These are phyloP conservation scores for Paramecium caudatum DNA, from an alignment of 73 alveolate genomes.

Conservation along the genomic window DNA sequence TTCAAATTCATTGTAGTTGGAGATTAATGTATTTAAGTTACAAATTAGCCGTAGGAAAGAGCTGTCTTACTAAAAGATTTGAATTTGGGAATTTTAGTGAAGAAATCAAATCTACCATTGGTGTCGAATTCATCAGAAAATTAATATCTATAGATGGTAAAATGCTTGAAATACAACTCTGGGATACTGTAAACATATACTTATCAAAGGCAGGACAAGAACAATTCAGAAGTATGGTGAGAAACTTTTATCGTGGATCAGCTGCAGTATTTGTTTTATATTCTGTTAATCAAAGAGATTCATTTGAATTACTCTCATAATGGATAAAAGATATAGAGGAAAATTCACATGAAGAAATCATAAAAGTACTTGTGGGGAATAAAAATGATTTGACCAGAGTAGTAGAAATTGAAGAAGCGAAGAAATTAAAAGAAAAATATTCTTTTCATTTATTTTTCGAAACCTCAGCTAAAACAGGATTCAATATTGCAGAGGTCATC, in stretches of 20 bases:
- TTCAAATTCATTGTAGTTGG: slow-evolving; percentile 56
- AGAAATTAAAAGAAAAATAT: slow-evolving; percentile 6
- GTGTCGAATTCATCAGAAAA: slow-evolving; percentile 45
- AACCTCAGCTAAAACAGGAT: slow-evolving; percentile 65
- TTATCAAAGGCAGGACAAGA: slow-evolving; percentile 57
- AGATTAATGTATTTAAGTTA: slow-evolving; percentile 25
- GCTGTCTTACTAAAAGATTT: neutral
- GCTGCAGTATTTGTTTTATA: slow-evolving; percentile 49
- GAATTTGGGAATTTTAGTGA: neutral
- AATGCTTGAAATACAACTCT: slow-evolving; percentile 28
- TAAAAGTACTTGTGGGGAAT: slow-evolving; percentile 50
- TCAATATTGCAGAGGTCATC: neutral
- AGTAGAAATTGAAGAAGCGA: slow-evolving; percentile 30
- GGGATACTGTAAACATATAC: slow-evolving; percentile 49
- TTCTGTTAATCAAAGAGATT: slow-evolving; percentile 10
- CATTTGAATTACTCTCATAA: neutral
- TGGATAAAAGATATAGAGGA: slow-evolving; percentile 45
- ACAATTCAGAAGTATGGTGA: neutral
- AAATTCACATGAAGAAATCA: slow-evolving; percentile 3
- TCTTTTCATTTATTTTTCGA: slow-evolving; percentile 11
- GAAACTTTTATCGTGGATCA: slow-evolving; percentile 27
- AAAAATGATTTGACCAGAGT: slow-evolving; percentile 19
- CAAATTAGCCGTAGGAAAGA: slow-evolving; percentile 44
- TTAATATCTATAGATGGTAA: neutral
- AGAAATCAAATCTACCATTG: neutral